Evolutionary conservation across 371 early-diverging fungal species (phyloP).

Genomic region (Mortierella sp.): DNA sequence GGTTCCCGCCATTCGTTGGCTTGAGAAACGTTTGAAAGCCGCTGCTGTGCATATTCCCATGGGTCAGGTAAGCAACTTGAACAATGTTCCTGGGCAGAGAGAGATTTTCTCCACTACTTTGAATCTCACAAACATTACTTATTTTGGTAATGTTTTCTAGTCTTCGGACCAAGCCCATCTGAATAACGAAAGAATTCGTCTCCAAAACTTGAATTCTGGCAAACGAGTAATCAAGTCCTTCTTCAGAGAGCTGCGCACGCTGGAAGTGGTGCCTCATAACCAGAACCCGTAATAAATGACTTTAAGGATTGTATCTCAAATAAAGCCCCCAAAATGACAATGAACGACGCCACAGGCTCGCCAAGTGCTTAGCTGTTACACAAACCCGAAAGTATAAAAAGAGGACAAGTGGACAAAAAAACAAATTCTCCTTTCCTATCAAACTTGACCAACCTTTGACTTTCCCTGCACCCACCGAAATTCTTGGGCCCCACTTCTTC

Average conservation of each 20-base stretch:
- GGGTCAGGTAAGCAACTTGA: conserved; percentile 71
- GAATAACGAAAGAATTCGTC: conserved; percentile 81
- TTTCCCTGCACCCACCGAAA: background rate
- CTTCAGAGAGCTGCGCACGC: conserved; percentile 51
- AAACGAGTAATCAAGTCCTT: conserved; percentile 74
- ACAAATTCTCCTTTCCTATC: too few species aligned
- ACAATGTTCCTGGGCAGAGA: background rate
- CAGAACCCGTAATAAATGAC: conserved; percentile 4
- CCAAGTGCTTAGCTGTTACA: background rate
- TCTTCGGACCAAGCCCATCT: conserved; percentile 88
- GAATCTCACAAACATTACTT: background rate
- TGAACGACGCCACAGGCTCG: too few species aligned
- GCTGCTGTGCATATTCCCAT: conserved; percentile 85
- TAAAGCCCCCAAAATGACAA: background rate
- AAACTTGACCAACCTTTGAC: too few species aligned
- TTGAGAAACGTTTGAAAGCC: conserved; percentile 79
- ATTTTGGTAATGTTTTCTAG: conserved; percentile 28
- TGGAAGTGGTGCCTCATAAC: conserved; percentile 16
- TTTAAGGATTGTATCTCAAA: background rate
- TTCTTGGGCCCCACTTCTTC: background rate
- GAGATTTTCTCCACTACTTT: too few species aligned
- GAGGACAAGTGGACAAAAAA: background rate
- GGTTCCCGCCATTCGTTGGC: conserved; percentile 86
- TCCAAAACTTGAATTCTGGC: conserved; percentile 78
- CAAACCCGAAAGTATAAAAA: background rate